Base-by-base conservation (phyloP, 2,329 filamentous ascomycete species). In the Apiospora rasikravindrae region DNA sequence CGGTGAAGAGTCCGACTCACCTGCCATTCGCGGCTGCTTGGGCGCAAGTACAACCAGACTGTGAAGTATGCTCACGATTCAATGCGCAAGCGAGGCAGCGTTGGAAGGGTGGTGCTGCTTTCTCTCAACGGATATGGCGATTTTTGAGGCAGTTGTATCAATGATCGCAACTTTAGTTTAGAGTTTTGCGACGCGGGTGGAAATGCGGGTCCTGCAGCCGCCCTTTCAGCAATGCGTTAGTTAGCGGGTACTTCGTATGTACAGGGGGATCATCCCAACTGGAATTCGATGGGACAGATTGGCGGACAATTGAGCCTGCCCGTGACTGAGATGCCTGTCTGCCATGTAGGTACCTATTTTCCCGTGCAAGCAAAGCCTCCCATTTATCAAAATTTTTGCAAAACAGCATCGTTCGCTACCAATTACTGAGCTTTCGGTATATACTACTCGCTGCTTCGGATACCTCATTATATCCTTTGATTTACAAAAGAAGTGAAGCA, bases 1-100 rank as follows among this genome's bases (percentile, higher is more conserved):
- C 42, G 70, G 53, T 68, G 76, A 71, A 69, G 68, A 74, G 49
- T 68, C 66, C 24, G 73, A 67, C 51, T 71, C 72, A 64, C 61
- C 67, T 24, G 73, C 49, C 47, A 61, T 64, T 64, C 57, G 57
- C 57, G 22, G 57, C 29, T 64, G 29, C 19, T 40, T 24, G 57
- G 11, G 4, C 33, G 22, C 10, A n/a, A 40, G 19, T 64, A 14
- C 33, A 40, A 64, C n/a, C 2, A 13, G 5, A 64, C 22, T 11
- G 29, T 14, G 10, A 64, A n/a, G 6, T n/a, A 6, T 24, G 29
- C 10, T 40, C 22, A n/a, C 33, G 33, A 64, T 40, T 11, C 5
- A 14, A n/a, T 64, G 33, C 19, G 57, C 57, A 64, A n/a, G 19
- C 22, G 33, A 64, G 57, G 19, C 57, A 64, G 57, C 57, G 57